Conservation (phyloP, 129 eudicot genomes). For the Helianthus annuus region DNA sequence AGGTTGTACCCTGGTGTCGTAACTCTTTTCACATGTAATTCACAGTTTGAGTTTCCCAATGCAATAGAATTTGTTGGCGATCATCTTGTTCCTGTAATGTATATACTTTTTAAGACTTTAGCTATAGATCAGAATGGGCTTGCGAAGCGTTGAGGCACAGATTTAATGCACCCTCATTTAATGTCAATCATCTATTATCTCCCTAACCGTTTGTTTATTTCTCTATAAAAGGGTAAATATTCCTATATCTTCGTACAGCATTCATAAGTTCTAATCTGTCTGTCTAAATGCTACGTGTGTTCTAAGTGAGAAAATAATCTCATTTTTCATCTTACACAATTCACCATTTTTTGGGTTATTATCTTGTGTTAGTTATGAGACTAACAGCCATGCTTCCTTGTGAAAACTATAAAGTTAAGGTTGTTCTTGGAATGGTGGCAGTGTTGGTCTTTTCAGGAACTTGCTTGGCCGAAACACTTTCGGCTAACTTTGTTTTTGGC, state of each 20-base stretch:
- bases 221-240: not conserved
- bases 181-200: conserved; percentile 1
- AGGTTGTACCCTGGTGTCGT: too few species aligned
- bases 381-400: not conserved
- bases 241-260: too few species aligned
- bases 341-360: not conserved
- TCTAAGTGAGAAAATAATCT: too few species aligned
- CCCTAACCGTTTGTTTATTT: not conserved
- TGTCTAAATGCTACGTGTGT: too few species aligned
- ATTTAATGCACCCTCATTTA: not conserved
- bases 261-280: too few species aligned
- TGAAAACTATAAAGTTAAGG: not conserved
- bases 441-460: conserved; percentile 26
- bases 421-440: conserved; percentile 22
- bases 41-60: not conserved
- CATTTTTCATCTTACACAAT: too few species aligned
- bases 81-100: not conserved
- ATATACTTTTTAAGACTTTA: not conserved
- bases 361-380: not conserved
- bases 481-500: conserved; percentile 77
- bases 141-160: not conserved
- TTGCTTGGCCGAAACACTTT: conserved; percentile 35
- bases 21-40: not conserved
- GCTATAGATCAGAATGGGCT: not conserved
- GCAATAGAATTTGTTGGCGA: not conserved